Evolutionary conservation across 352 stramenopile genomes (phyloP), one percentile per base, ranked within the genome.

Genomic region (Phytophthora cryptogea): DNA sequence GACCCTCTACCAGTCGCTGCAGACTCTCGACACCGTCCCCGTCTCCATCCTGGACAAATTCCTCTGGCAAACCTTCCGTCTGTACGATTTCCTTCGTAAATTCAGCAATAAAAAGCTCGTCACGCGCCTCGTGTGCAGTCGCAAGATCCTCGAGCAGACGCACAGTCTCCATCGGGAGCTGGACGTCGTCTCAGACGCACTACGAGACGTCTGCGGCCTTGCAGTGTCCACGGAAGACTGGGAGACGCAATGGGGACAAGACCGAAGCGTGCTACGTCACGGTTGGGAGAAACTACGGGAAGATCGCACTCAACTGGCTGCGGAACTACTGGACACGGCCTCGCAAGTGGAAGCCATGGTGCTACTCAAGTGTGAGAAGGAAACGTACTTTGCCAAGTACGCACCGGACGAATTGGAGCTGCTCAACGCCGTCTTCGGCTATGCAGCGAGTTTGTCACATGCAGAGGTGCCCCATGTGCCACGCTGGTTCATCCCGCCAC

Each of bases 401-500:
- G 20, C 59, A 6, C 35, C 50, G 0, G 46, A 67, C 32, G 50
- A 67, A 11, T 31, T 62, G 10, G 43, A 56, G 46, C 45, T 61
- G 44, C 44, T 67, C 23, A 59, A 59, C 30, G 50, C 44, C 11
- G 45, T 67, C 14, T 67, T 67, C 35, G 45, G 45, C 26, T 56
- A 57, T 10, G 50, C 43, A 2, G 51, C 59, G 11, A 61, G 50
- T 45, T 10, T 67, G 27, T 67, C 50, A 4, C 59, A 33, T 2
- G 50, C 52, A 1, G 50, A 67, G 20, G 52, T 67, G 14, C 50
- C 59, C 1, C 45, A 50, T 30, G 45, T 58, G 14, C 63, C 56
- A 0, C 46, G 47, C 1, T 74, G 66, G 66, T 74, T 70, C 27
- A 62, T 67, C 0, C 60, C 66, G 2, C 50, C 60, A 0, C 49